Base-by-base conservation (phyloP, 2,329 filamentous ascomycete species). In the Xylaria sp. region DNA sequence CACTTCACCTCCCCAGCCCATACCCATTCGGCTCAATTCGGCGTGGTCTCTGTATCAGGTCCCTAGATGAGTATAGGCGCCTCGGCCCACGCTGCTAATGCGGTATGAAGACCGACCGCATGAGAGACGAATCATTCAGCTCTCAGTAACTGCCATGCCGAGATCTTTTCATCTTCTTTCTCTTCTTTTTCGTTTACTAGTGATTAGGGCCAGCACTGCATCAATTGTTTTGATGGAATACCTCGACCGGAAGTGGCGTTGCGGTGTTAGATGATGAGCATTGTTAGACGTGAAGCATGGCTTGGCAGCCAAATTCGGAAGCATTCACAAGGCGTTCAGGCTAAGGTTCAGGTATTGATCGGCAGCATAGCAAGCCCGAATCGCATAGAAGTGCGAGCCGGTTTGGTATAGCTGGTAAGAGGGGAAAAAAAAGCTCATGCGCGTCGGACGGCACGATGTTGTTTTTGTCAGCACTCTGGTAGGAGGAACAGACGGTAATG, bases 271-370 rank as follows among this genome's bases (percentile, higher is more conserved):
- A 16, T 7, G 4, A 43, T 37, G 26, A 24, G 8, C 26, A 37
- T 37, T 16, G n/a, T 17, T 11, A n/a, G 18, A 37, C 29, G 8
- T 39, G 22, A 50, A 37, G 24, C 13, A 48, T 13, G 44, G 48
- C 45, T 37, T 39, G 39, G 44, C 44, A 37, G 46, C 53, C 56
- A 52, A 51, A 54, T 44, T 55, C 48, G 56, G 51, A 52, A 59
- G 56, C 53, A 59, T 61, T 41, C 46, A 53, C 54, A 57, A 21
- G 59, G 59, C 44, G 59, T 61, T 59, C 26, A 48, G 56, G 56
- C 52, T 42, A 26, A 47, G 44, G 48, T 49, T 48, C 47, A 21
- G 21, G 39, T 17, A 39, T 18, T 21, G 40, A 38, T 38, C 54
- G 34, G 50, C 24, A n/a, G n/a, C 47, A 42, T 24, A n/a, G 40